These are phyloP conservation scores for Pichia sp. DNA, from an alignment of 1,139 yeast species.

Conservation along the genomic window DNA sequence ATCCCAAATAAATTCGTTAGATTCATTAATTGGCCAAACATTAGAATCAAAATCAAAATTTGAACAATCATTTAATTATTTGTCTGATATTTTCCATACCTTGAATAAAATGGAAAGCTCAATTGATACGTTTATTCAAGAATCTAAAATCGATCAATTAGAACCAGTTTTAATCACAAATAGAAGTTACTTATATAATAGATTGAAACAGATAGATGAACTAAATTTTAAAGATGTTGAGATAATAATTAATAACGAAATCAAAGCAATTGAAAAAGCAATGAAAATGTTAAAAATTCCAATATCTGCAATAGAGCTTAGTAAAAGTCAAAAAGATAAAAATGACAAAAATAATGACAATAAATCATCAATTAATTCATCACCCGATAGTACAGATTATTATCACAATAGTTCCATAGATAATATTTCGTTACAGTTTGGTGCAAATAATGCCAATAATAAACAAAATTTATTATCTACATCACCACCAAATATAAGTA, in stretches of 20 bases:
- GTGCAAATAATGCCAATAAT: background rate
- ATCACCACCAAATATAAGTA: conserved; percentile 6
- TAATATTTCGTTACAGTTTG: background rate
- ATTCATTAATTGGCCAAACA: conserved; percentile 23
- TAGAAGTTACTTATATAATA: conserved; percentile 15
- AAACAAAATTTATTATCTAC: background rate
- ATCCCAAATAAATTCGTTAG: conserved; percentile 27
- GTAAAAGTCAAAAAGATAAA: background rate
- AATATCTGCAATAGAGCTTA: background rate
- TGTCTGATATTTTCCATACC: conserved; percentile 37
- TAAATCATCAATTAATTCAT: background rate
- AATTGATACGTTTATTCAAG: conserved; percentile 19
- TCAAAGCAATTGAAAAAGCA: conserved; percentile 27
- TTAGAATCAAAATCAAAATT: conserved; percentile 19
- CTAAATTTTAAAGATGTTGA: conserved; percentile 17
- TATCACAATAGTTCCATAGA: background rate
- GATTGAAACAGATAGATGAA: conserved; percentile 13
- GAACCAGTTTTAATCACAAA: conserved; percentile 17
- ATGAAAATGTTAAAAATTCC: conserved; percentile 18
- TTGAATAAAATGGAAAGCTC: conserved; percentile 23
- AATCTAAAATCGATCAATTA: conserved; percentile 19
- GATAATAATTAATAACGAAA: conserved; percentile 26
- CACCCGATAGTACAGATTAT: conserved; percentile 9
- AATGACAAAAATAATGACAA: background rate
- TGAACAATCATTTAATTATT: conserved; percentile 28